Base-by-base conservation (phyloP, 73 alveolate genomes). In the Paramecium octaurelia region DNA sequence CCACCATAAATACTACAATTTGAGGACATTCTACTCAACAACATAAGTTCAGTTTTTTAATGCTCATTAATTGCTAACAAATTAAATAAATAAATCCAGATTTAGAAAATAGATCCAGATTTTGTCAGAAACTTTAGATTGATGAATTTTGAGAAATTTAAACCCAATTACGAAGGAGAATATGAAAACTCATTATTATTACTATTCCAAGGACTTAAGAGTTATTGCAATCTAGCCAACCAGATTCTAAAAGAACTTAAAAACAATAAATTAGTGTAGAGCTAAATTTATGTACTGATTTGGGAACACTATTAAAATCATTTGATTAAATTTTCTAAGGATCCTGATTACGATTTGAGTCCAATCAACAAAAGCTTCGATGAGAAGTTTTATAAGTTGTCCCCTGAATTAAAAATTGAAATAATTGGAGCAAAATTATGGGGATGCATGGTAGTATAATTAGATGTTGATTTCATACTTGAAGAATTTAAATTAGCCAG, bases 221-320 rank as follows among this genome's bases (percentile, higher is more conserved):
- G 44, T 64, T 64, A 64, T 64, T 64, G 84, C 9, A 6, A 27
- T 27, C 9, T 64, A 27, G 42, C 84, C 11, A 64, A 64, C 14
- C 6, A 12, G 27, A 64, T 64, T 2, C 5, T 64, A 3, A 27
- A 11, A 6, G 84, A 34, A 27, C 46, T 64, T 2, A 64, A 24
- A 4, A 27, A 24, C 9, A 27, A 64, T 31, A 27, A 1, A 23
- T 10, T 3, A 27, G 24, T 64, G 1, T 64, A 31, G 3, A 27
- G 50, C 9, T 64, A 27, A 8, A 20, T 64, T 31, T 64, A 64
- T 24, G 84, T 64, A 6, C 14, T 64, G 46, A 64, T 64, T 14
- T 64, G 84, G 84, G 84, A 64, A 64, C 84, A 64, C 12, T 64
- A 27, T 14, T 64, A 64, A 64, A 64, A 64, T 64, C 84, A 64